These are phyloP conservation scores for Ailanthus altissimus DNA, from an alignment of 345 rosid species.

Conservation along the genomic window DNA sequence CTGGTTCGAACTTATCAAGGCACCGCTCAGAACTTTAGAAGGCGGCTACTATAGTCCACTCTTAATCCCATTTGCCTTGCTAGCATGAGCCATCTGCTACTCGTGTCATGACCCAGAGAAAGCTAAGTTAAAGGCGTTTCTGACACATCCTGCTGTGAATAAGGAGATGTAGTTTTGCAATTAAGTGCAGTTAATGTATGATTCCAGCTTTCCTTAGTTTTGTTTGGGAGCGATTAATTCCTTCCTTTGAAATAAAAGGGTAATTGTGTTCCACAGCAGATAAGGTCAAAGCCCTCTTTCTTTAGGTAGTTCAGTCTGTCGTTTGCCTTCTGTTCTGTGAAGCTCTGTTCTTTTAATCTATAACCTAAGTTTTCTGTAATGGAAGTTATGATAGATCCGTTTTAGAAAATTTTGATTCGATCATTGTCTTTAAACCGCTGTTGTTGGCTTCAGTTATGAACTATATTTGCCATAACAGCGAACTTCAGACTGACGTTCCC, in stretches of 20 bases:
- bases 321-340: neutral
- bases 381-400: neutral
- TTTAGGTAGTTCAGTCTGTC: neutral
- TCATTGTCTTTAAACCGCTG: no score
- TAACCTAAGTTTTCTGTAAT: neutral
- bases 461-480: no score
- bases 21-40: constrained; percentile 69
- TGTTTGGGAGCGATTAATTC: neutral
- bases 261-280: neutral
- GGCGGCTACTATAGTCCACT: constrained; percentile 50
- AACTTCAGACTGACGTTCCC: no score
- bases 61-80: neutral
- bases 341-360: neutral
- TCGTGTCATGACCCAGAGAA: neutral
- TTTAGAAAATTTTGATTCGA: neutral
- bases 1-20: constrained; percentile 77
- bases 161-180: constrained; percentile 23
- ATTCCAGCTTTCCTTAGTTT: constrained; percentile 3
- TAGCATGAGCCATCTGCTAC: constrained; percentile 3
- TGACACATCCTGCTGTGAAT: constrained; percentile 21
- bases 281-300: neutral
- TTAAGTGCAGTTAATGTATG: neutral
- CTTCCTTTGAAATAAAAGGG: constrained; percentile 20
- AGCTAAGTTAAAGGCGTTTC: constrained; percentile 20
- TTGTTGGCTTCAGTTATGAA: no score